phyloP scores from a whole-genome alignment of 2,329 filamentous ascomycete species.

The Hypoxylon sp. region DNA sequence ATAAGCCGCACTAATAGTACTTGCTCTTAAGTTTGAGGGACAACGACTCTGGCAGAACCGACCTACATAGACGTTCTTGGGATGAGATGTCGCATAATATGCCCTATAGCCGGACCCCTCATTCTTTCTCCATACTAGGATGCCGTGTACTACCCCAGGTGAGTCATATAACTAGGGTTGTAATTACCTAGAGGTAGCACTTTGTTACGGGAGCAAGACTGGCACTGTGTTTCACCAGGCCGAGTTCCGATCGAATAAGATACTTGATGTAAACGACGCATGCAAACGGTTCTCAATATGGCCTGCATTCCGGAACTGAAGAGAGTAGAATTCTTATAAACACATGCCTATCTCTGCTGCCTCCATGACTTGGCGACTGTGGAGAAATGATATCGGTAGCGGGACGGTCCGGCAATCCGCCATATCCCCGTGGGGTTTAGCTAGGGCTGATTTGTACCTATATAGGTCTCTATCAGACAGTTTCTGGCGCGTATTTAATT shows the following conservation, averaged over 20 bases:
- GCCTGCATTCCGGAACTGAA: neutral
- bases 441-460: neutral
- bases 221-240: neutral
- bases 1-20: neutral
- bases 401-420: slow-evolving; percentile 25
- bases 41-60: too few relatives aligned
- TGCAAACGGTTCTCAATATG: neutral
- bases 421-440: slow-evolving; percentile 21
- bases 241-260: slow-evolving; percentile 1
- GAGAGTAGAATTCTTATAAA: neutral
- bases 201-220: neutral
- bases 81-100: neutral
- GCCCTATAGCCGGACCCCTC: neutral
- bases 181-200: neutral
- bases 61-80: too few relatives aligned
- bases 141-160: neutral
- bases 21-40: neutral
- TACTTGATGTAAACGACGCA: neutral
- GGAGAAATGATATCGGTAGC: slow-evolving; percentile 16
- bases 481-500: neutral
- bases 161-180: slow-evolving; percentile 7
- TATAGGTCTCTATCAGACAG: neutral
- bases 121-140: neutral
- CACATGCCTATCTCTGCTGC: neutral
- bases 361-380: neutral